These are phyloP conservation scores for Torulaspora indica DNA, from an alignment of 805 yeast genomes.

Conservation along the genomic window DNA sequence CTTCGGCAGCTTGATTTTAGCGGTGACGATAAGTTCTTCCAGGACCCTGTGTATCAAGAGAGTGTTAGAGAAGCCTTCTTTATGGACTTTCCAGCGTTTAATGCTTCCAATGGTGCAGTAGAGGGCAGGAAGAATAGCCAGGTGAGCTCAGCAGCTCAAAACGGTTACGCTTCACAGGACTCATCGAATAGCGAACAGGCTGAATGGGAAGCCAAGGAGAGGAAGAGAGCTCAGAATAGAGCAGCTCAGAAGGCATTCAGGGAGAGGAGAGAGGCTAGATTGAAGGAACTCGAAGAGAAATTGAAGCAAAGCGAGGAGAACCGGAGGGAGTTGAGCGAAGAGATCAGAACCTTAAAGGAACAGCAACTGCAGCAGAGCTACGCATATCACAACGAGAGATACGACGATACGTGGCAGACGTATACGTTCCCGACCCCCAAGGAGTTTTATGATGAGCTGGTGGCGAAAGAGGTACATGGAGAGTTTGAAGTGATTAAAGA, in stretches of 20 bases:
- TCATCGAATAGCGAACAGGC: not conserved
- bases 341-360: constrained; percentile 48
- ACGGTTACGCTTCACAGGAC: not conserved
- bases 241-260: constrained; percentile 87
- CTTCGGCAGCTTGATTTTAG: not conserved
- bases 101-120: not conserved
- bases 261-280: constrained; percentile 68
- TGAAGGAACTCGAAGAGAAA: constrained; percentile 62
- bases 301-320: constrained; percentile 55
- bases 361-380: constrained; percentile 62
- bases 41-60: not conserved
- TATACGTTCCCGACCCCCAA: constrained; percentile 33
- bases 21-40: not conserved
- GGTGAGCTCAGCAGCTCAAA: not conserved
- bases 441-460: constrained; percentile 24
- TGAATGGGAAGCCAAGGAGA: constrained; percentile 44
- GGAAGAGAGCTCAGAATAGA: constrained; percentile 73
- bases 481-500: constrained; percentile 1
- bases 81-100: not conserved
- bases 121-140: not conserved
- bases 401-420: constrained; percentile 2
- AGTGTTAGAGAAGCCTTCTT: not conserved
- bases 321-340: constrained; percentile 42
- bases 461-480: constrained; percentile 6
- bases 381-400: constrained; percentile 34